Evolutionary conservation across 257 asterid species (phyloP).

Genomic region (Solanum sejunctum): DNA sequence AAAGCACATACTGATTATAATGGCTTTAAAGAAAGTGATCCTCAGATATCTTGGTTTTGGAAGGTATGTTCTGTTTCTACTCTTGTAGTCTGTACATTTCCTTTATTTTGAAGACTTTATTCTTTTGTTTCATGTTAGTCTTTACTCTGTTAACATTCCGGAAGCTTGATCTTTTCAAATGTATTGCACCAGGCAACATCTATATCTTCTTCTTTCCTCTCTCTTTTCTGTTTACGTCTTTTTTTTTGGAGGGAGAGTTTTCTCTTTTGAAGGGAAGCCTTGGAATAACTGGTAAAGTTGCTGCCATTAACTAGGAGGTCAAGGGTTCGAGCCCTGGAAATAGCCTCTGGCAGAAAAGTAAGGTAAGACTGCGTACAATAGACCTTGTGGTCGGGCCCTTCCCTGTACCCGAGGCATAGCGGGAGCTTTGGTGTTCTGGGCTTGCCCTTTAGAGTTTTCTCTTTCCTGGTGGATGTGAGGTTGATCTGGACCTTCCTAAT

Average conservation of each 20-base stretch:
- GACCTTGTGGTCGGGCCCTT: too few relatives aligned
- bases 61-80: conserved; percentile 33
- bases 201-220: not conserved
- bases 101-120: not conserved
- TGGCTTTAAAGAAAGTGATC: conserved; percentile 66
- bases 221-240: not conserved
- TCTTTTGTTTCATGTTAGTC: not conserved
- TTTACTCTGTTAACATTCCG: not conserved
- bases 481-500: not conserved
- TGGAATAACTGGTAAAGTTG: too few relatives aligned
- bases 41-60: conserved; percentile 93
- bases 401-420: too few relatives aligned
- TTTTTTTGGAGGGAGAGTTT: not conserved
- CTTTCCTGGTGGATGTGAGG: not conserved
- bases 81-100: not conserved
- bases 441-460: not conserved
- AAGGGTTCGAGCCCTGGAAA: too few relatives aligned
- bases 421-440: too few relatives aligned
- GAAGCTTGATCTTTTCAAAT: not conserved
- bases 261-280: not conserved
- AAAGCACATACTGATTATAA: conserved; percentile 72
- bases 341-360: too few relatives aligned
- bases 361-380: too few relatives aligned
- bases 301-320: too few relatives aligned
- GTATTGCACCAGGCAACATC: not conserved